These are phyloP conservation scores for Solanum phureja DNA, from an alignment of 257 asterid species.

Conservation along the genomic window DNA sequence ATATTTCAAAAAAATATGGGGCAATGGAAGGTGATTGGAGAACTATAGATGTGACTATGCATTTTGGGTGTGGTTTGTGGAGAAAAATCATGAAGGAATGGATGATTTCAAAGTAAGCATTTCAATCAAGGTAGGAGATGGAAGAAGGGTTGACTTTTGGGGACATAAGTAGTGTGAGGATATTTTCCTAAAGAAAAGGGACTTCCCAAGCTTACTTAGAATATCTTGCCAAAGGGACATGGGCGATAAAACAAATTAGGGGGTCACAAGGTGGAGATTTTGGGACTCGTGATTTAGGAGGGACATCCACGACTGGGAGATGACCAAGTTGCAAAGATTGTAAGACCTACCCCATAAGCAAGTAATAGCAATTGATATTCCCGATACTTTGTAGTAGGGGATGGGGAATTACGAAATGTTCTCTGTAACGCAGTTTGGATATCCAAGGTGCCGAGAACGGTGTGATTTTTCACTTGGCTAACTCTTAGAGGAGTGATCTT, in stretches of 20 bases:
- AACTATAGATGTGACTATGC: background rate
- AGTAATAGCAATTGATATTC: background rate
- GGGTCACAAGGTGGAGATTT: background rate
- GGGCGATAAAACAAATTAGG: background rate
- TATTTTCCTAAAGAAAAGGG: no score
- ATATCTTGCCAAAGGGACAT: background rate
- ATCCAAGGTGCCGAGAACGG: background rate
- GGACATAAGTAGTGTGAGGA: background rate
- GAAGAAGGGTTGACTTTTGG: background rate
- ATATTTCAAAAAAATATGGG: background rate
- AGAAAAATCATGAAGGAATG: background rate
- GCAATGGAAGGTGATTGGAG: background rate
- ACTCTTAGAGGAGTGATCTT: no score
- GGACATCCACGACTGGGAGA: background rate
- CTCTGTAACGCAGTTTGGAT: no score
- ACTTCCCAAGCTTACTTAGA: background rate
- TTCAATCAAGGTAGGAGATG: background rate
- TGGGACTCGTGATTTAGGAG: background rate
- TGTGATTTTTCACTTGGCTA: background rate
- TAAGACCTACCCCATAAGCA: background rate
- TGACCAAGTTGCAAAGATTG: background rate
- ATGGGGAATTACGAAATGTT: background rate
- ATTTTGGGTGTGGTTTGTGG: background rate
- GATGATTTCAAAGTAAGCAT: background rate
- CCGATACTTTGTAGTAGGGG: fast-evolving